Evolutionary conservation across 306 rosid species (phyloP).

Genomic region (Vicia villosa): DNA sequence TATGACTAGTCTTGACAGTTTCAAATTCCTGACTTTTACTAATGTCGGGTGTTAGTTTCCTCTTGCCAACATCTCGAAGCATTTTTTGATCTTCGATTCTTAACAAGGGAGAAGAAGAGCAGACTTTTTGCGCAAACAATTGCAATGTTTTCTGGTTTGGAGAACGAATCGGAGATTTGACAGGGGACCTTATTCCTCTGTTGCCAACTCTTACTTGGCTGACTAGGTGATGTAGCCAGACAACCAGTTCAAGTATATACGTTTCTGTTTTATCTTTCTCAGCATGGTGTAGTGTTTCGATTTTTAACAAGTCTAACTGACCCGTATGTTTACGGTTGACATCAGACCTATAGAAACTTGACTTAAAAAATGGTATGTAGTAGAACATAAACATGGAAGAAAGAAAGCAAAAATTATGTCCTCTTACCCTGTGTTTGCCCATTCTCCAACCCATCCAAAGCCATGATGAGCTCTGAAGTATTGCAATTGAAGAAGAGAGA

Average conservation of each 20-base stretch:
- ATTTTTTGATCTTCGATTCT: slow-evolving; percentile 89
- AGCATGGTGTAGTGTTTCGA: slow-evolving; percentile 93
- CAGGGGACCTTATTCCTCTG: slow-evolving; percentile 86
- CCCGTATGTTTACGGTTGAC: slow-evolving; percentile 67
- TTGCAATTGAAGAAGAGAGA: slow-evolving; percentile 28
- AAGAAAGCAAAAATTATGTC: slow-evolving; percentile 21
- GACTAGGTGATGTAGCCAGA: slow-evolving; percentile 91
- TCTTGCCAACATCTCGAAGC: slow-evolving; percentile 80
- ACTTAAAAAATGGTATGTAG: slow-evolving; percentile 15
- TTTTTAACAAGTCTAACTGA: slow-evolving; percentile 75
- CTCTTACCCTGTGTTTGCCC: slow-evolving; percentile 99
- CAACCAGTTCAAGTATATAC: slow-evolving; percentile 83
- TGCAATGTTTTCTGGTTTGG: slow-evolving; percentile 62
- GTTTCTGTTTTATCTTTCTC: slow-evolving; percentile 80
- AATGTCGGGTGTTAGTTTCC: slow-evolving; percentile 86
- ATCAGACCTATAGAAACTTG: slow-evolving; percentile 64
- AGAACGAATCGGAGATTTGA: slow-evolving; percentile 80
- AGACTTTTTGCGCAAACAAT: slow-evolving; percentile 46
- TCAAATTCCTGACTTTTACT: slow-evolving; percentile 95
- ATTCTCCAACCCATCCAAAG: slow-evolving; percentile 99
- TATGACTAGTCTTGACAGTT: slow-evolving; percentile 66
- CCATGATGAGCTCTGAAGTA: slow-evolving; percentile 91
- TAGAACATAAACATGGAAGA: slow-evolving; percentile 19
- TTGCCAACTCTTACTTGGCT: slow-evolving; percentile 72
- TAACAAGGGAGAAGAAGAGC: slow-evolving; percentile 62